Evolutionary conservation across 805 yeast species (phyloP), one percentile per base, ranked within the genome.

Genomic region (Priceomyces melissophilus): DNA sequence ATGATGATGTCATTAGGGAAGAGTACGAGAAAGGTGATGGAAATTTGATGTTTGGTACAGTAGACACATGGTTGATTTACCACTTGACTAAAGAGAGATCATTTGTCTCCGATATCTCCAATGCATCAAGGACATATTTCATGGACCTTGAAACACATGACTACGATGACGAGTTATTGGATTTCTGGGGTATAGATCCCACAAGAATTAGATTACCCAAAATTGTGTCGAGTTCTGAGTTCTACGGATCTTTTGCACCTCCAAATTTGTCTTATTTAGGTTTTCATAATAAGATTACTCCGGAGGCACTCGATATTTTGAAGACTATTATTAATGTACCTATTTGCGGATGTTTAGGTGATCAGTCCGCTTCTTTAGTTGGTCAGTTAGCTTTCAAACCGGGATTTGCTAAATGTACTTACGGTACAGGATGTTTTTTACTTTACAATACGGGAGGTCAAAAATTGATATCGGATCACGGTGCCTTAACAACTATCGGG

Each of bases 391-490:
- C 96, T 1, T 79, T 88, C 54, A 73, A 78, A 48, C 75, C 79
- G 33, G 96, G 96, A 41, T 80, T 84, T 34, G 96, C 96, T 34
- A 90, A 90, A 65, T 88, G 96, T 73, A 90, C 98, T 9, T 90
- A 89, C 57, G 98, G 98, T 47, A 90, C 98, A 1, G 98, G 98
- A 46, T 87, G 96, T 61, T 90, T 90, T 72, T 65, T 90, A 46
- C 71, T 91, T 47, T 87, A 84, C 73, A 90, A 90, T 65, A 86
- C 96, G 2, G 98, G 98, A 43, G 63, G 69, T 34, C 63, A 71
- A 38, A 84, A 87, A 44, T 74, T 88, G 54, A 75, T 83, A 28
- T 80, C 90, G 27, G 71, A 78, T 28, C 81, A 85, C 57, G 97
- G 96, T 37, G 81, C 95, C 10, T 73, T 90, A 50, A 89, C 96